Base-by-base conservation (phyloP, 306 rosid genomes). In the Gastrolobium bilobum region DNA sequence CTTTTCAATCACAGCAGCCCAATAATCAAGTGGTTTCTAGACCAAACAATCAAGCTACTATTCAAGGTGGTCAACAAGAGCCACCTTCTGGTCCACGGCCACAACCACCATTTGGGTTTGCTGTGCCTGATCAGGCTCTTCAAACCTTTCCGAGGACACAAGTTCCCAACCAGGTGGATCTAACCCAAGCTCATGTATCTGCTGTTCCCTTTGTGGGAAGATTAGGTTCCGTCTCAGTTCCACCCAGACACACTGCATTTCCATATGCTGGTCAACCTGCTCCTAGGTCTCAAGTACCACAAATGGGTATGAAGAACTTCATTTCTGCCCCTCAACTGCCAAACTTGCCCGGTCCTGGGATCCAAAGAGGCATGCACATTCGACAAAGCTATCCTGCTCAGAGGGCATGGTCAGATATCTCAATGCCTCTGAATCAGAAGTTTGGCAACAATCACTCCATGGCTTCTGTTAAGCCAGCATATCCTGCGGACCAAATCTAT, bases 401-500 rank as follows among this genome's bases (percentile, higher is more conserved):
- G 9, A 61, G 73, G 13, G 40, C 70, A 69, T 79, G 83, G 77
- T 81, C 87, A 10, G 97, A 88, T 57, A 60, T 72, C 7, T 77
- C 58, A 10, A 60, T 81, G 65, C 72, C 73, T 53, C 78, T 87
- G 69, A 87, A 81, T 76, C 93, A 85, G 33, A 89, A 79, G 51
- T 82, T 87, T 69, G 56, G 68, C 82, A 85, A 79, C 84, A 82
- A 75, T 71, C 87, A 66, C 4, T 7, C 89, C 31, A 64, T 86
- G 76, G 78, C 78, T 63, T 78, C 91, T 54, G 83, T 89, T 51
- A 89, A 76, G 85, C 79, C 83, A 4, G 63, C 79, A 8, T 73
- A 70, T 85, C 74, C 90, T 7, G 88, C 88, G 5, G 99, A 90
- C 76, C 97, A 90, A 86, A 84, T 93, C 73, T 95, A 95, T 75